phyloP scores from a whole-genome alignment of 345 rosid species.

The Eucalyptus rudis region DNA sequence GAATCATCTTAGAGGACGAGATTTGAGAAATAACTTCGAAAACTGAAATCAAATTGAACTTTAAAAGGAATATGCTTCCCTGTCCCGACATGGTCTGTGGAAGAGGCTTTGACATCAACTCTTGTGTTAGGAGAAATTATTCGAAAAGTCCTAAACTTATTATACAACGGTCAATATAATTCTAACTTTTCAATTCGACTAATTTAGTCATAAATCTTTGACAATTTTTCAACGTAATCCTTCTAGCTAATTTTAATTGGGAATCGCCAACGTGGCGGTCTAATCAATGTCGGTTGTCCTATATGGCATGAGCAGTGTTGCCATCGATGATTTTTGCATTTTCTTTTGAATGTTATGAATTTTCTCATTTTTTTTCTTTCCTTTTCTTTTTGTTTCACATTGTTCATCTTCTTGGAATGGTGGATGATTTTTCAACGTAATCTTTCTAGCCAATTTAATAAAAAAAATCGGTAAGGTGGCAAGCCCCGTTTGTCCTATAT shows the following conservation, averaged over 20 bases:
- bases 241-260: background rate
- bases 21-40: background rate
- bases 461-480: background rate
- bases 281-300: background rate
- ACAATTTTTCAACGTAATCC: background rate
- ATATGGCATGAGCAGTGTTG: background rate
- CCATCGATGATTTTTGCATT: background rate
- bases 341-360: background rate
- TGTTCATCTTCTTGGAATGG: background rate
- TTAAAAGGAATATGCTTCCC: background rate
- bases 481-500: background rate
- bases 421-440: background rate
- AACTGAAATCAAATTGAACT: background rate
- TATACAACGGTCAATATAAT: background rate
- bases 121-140: background rate
- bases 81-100: background rate
- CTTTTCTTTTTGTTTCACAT: no score
- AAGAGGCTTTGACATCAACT: background rate
- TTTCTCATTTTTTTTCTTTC: background rate
- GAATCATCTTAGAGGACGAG: background rate
- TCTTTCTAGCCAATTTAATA: background rate
- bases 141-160: background rate
- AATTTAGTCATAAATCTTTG: background rate
- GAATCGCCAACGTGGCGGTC: accelerated
- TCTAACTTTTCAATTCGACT: background rate